Evolutionary conservation across 208 protist species (phyloP).

Genomic region (Naegleria lovaniensis): DNA sequence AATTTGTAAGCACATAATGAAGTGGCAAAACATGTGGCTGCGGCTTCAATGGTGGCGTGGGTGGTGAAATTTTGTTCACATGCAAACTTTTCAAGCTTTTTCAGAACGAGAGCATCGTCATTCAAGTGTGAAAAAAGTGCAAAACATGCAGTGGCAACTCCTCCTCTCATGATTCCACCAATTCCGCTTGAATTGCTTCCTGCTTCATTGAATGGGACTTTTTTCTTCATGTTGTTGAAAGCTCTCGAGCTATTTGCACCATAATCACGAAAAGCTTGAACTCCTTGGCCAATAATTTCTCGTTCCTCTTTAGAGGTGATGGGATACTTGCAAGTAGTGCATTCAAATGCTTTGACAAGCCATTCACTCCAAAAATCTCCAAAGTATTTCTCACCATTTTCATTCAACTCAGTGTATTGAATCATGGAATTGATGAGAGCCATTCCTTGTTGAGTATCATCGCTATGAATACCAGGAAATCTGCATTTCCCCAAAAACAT

Average conservation of each 20-base stretch:
- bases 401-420: neutral
- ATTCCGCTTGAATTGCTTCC: neutral
- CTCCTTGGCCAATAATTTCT: neutral
- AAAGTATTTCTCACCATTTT: neutral
- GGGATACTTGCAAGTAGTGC: neutral
- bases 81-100: neutral
- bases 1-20: neutral
- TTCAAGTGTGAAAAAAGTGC: neutral
- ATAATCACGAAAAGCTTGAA: neutral
- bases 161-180: neutral
- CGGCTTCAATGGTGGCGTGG: neutral
- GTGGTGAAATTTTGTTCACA: neutral
- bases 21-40: neutral
- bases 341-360: neutral
- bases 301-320: neutral
- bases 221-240: neutral
- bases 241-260: neutral
- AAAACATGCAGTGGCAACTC: neutral
- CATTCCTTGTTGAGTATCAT: slow-evolving; percentile 13
- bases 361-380: neutral
- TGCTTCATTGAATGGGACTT: neutral
- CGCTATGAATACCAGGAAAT: neutral
- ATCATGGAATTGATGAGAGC: neutral
- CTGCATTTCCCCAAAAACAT: neutral
- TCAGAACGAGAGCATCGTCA: neutral